These are phyloP conservation scores for Fusarium verticillioides DNA, from an alignment of 2,329 filamentous ascomycete genomes.

Conservation along the genomic window DNA sequence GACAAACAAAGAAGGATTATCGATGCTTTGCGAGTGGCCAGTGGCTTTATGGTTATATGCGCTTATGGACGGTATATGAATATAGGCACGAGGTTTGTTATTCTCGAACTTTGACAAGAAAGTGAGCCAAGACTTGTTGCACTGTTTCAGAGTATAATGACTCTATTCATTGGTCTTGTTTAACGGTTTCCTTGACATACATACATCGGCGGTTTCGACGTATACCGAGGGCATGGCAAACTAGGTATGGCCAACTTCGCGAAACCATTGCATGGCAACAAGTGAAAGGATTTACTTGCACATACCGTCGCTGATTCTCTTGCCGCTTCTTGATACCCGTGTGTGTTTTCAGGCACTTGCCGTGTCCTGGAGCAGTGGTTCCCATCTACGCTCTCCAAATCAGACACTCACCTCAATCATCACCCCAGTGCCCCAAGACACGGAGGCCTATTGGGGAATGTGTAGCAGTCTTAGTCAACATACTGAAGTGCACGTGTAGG, in stretches of 20 bases:
- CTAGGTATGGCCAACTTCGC: neutral
- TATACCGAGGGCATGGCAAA: neutral
- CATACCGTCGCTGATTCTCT: neutral
- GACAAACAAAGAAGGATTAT: neutral
- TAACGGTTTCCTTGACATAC: too few relatives aligned
- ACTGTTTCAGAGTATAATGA: neutral
- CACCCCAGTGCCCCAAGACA: neutral
- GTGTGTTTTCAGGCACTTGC: neutral
- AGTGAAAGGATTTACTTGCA: neutral
- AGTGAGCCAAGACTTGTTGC: neutral
- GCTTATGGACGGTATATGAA: neutral
- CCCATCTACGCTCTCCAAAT: neutral
- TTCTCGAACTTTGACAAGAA: neutral
- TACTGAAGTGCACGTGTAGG: neutral
- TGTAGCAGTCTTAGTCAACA: neutral
- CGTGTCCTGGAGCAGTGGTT: too few relatives aligned
- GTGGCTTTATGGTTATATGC: neutral
- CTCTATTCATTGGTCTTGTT: neutral
- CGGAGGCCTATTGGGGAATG: too few relatives aligned
- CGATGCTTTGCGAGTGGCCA: neutral
- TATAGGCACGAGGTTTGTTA: too few relatives aligned
- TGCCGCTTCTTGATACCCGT: neutral
- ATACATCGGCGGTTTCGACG: neutral
- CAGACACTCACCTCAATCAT: neutral
- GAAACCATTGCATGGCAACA: neutral